These are phyloP conservation scores for Adansonia grandidieri DNA, from an alignment of 441 rosid species.

Conservation along the genomic window DNA sequence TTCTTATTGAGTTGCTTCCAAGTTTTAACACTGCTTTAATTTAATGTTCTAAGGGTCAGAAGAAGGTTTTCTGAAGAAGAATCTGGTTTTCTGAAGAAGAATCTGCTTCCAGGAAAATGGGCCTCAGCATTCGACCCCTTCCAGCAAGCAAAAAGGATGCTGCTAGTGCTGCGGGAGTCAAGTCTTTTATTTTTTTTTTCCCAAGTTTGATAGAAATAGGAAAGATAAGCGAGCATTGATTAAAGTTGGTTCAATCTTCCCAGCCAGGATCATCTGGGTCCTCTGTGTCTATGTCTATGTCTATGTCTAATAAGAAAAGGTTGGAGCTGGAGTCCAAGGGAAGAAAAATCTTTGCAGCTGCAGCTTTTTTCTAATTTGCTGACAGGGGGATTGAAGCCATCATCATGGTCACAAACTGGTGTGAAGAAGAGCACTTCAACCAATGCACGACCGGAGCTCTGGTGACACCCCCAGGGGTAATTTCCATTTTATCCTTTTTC, in stretches of 20 bases:
- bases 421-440: conserved; percentile 40
- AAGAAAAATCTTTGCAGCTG: conserved; percentile 68
- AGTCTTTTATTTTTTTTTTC: conserved; percentile 41
- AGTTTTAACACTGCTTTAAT: neutral
- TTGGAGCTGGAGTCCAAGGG: conserved; percentile 77
- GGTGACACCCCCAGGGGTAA: no score
- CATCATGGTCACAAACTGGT: conserved; percentile 55
- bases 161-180: conserved; percentile 56
- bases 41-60: conserved; percentile 53
- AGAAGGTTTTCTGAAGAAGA: conserved; percentile 87
- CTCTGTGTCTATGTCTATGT: no score
- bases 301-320: conserved; percentile 51
- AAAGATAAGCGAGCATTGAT: conserved; percentile 77
- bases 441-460: conserved; percentile 26
- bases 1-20: neutral
- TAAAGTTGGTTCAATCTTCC: conserved; percentile 68
- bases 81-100: conserved; percentile 77
- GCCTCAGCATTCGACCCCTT: conserved; percentile 79
- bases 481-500: no score
- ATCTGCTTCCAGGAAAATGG: conserved; percentile 64
- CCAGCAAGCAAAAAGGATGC: conserved; percentile 67
- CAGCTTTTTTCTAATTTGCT: conserved; percentile 54
- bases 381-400: conserved; percentile 69
- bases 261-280: conserved; percentile 42
- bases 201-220: conserved; percentile 73